These are phyloP conservation scores for Mimosa bimucronata DNA, from an alignment of 306 rosid genomes.

Conservation along the genomic window DNA sequence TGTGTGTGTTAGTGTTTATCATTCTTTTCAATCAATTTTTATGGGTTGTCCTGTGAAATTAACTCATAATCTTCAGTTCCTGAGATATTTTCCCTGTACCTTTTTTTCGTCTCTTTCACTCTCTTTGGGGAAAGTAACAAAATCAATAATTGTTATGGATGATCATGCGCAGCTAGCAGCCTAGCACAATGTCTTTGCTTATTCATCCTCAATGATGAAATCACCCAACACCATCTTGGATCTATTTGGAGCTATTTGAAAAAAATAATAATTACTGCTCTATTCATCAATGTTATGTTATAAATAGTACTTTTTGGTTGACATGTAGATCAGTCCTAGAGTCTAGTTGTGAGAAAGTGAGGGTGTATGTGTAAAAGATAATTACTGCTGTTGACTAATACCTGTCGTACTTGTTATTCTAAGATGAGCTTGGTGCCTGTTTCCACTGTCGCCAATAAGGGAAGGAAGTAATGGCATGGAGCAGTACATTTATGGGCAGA, in stretches of 20 bases:
- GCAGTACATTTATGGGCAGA: slow-evolving; percentile 34
- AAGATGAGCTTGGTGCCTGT: not conserved
- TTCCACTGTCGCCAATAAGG: not conserved
- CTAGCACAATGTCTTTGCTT: too few relatives aligned
- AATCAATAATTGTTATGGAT: not conserved
- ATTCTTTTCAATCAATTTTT: slow-evolving; percentile 18
- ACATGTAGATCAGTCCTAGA: not conserved
- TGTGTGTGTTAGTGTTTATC: slow-evolving; percentile 5
- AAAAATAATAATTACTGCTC: not conserved
- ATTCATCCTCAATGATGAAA: not conserved
- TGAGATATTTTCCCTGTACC: not conserved
- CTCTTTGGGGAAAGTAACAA: not conserved
- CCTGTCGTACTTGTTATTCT: too few relatives aligned
- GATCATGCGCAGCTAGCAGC: not conserved
- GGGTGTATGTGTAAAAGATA: not conserved
- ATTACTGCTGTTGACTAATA: too few relatives aligned
- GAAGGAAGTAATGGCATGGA: slow-evolving; percentile 21
- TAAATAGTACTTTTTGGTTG: not conserved
- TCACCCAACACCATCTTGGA: not conserved
- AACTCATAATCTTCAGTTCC: slow-evolving; percentile 22
- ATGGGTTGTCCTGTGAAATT: slow-evolving; percentile 45
- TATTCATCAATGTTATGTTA: not conserved
- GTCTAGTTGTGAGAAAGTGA: not conserved
- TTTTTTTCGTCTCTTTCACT: not conserved
- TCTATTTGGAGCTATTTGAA: not conserved